These are phyloP conservation scores for Metschnikowia peoriensis DNA, from an alignment of 805 yeast species.

Conservation along the genomic window DNA sequence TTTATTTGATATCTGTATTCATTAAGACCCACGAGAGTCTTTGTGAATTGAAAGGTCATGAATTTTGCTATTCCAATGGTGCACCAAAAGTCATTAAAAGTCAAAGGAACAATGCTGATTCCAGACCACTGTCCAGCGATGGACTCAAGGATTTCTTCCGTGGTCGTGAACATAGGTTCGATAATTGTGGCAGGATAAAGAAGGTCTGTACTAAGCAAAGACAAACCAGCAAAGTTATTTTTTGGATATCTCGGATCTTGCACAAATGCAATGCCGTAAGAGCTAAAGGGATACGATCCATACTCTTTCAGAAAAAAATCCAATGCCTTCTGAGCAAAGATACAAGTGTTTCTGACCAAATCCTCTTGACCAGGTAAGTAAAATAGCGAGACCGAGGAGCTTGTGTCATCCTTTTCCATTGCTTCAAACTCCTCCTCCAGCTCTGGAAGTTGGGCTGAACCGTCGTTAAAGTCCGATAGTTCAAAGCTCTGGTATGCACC, in stretches of 20 bases:
- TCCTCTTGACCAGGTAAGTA: constrained; percentile 57
- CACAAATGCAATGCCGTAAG: constrained; percentile 76
- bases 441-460: constrained; percentile 27
- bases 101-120: constrained; percentile 78
- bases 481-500: constrained; percentile 78
- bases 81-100: constrained; percentile 83
- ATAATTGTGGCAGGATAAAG: constrained; percentile 71
- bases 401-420: constrained; percentile 30
- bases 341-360: constrained; percentile 66
- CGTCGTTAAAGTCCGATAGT: constrained; percentile 42
- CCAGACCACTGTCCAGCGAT: constrained; percentile 93
- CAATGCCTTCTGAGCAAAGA: constrained; percentile 73
- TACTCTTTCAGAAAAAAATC: constrained; percentile 83
- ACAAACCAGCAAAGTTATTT: constrained; percentile 71
- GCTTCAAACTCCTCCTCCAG: constrained; percentile 29
- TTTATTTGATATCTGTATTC: constrained; percentile 75
- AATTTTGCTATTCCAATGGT: constrained; percentile 79
- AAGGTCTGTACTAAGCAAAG: constrained; percentile 57
- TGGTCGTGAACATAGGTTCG: constrained; percentile 72
- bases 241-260: constrained; percentile 21
- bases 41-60: constrained; percentile 74
- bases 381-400: constrained; percentile 52
- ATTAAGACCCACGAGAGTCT: constrained; percentile 75
- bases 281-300: constrained; percentile 89
- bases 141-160: constrained; percentile 66